Percentiles rank a stretch among this genome's conserved stretches.
These are phyloP conservation scores for Quercus aquifolioides DNA, from an alignment of 306 rosid genomes.

Conservation along the genomic window DNA sequence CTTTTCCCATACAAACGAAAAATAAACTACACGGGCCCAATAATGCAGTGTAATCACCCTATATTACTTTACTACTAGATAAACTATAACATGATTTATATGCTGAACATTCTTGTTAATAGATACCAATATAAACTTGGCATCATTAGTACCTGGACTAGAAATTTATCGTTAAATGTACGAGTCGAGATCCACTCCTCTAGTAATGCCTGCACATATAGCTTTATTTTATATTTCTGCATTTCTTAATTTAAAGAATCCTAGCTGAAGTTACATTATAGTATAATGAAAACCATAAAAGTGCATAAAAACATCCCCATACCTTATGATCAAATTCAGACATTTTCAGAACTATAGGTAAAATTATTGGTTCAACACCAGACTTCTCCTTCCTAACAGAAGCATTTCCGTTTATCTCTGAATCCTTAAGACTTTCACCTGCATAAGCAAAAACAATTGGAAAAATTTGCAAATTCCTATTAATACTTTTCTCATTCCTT, in stretches of 20 bases:
- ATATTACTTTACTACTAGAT: not conserved
- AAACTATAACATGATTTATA: not conserved
- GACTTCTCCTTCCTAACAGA: conserved; percentile 59
- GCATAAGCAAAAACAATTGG: conserved; percentile 26
- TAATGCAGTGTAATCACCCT: not conserved
- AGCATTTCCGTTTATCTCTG: conserved; percentile 29
- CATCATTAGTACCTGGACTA: conserved; percentile 47
- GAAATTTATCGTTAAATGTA: conserved; percentile 57
- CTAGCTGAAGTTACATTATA: not conserved
- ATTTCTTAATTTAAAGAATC: not conserved
- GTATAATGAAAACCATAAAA: not conserved
- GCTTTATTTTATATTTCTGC: not conserved
- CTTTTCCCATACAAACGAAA: not conserved
- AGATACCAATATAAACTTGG: not conserved
- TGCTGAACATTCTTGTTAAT: not conserved
- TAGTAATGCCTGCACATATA: conserved; percentile 72
- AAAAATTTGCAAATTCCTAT: conserved; percentile 5
- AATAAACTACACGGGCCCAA: not conserved
- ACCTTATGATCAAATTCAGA: conserved; percentile 98
- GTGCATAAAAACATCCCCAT: conserved; percentile 9
- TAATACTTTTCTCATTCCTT: not conserved
- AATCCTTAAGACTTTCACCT: conserved; percentile 52
- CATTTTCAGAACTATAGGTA: conserved; percentile 91
- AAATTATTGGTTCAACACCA: conserved; percentile 72
- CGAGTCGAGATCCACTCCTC: conserved; percentile 82